Conservation (phyloP, 1,284 basidiomycete species). For the Taiwanofungus camphoratus region DNA sequence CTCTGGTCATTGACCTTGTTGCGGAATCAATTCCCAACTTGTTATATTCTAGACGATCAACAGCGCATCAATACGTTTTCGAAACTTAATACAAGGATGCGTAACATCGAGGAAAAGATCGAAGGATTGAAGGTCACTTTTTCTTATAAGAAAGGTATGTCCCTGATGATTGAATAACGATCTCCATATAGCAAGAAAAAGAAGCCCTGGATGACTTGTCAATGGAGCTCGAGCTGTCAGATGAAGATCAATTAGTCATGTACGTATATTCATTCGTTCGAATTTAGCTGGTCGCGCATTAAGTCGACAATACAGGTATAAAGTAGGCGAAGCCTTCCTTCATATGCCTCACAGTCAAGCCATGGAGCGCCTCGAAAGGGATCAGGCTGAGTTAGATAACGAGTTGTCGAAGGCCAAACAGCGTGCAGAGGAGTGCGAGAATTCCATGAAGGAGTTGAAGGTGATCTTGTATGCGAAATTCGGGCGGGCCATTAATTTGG, state of each 20-base stretch:
- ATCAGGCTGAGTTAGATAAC: constrained; percentile 55
- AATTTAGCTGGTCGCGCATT: background rate
- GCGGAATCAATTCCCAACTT: too few species aligned
- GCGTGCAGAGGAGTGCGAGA: constrained; percentile 69
- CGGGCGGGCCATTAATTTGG: constrained; percentile 89
- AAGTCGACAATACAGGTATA: constrained; percentile 56
- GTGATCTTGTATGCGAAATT: constrained; percentile 88
- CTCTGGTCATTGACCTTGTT: background rate
- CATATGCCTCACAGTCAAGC: constrained; percentile 72
- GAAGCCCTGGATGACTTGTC: constrained; percentile 88
- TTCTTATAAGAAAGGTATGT: constrained; percentile 1
- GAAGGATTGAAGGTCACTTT: constrained; percentile 59
- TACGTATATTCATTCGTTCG: constrained; percentile 32
- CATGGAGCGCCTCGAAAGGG: constrained; percentile 67
- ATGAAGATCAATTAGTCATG: constrained; percentile 78
- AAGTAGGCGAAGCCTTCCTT: constrained; percentile 87
- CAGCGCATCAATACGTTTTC: constrained; percentile 91
- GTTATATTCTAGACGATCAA: constrained; percentile 71
- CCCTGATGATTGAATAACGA: background rate
- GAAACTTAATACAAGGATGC: constrained; percentile 79
- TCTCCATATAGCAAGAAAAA: constrained; percentile 71
- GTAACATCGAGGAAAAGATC: constrained; percentile 70
- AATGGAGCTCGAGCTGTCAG: constrained; percentile 85
- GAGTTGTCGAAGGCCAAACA: constrained; percentile 53
- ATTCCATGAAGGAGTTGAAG: constrained; percentile 88